Evolutionary conservation across 2,329 filamentous ascomycete genomes (phyloP), one percentile per base, ranked within the genome.

Genomic region (Neofusicoccum kwambonambiense): DNA sequence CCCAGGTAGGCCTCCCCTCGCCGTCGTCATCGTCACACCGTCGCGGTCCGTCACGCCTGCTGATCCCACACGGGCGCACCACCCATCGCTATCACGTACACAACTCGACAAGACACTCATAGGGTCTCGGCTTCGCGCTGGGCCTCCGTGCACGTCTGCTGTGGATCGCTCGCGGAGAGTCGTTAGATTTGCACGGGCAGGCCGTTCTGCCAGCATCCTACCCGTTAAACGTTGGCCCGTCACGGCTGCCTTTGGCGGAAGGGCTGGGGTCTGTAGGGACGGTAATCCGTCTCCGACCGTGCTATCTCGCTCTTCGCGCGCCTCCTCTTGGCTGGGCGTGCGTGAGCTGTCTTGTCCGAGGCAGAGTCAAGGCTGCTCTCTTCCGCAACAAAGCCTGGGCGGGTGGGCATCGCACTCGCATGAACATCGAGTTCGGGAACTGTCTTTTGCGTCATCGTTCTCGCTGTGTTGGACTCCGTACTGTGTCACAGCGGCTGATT

Each of bases 191-290:
- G 11, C 51, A 41, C 37, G 41, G 35, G 51, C 51, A 56, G 51
- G 19, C 37, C 51, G 27, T 7, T 12, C 13, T 6, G n/a, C 35
- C 51, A 56, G 51, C 50, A 19, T 35, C 47, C 34, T n/a, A 27
- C 51, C 19, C 47, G 47, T n/a, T 37, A 41, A 56, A 56, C 51
- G n/a, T 17, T 3, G 11, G 37, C n/a, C 17, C 35, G 3, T 4
- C 35, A 13, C 35, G 51, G 51, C 35, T 56, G 17, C 51, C 51
- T 42, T 56, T 56, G 51, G 51, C 17, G 50, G 47, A 56, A 56
- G 51, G 35, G n/a, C 51, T 56, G 51, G 51, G 19, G 51, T 41
- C 51, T 56, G 51, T 27, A 27, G 37, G 51, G 51, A 41, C 17
- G 13, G 4, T 5, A 4, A 19, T 4, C n/a, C 17, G 34, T 41